A percentile compares a stretch with the other conserved stretches of the same genome.
phyloP scores from a whole-genome alignment of 73 alveolate genomes.

The Paramecium caudatum region DNA sequence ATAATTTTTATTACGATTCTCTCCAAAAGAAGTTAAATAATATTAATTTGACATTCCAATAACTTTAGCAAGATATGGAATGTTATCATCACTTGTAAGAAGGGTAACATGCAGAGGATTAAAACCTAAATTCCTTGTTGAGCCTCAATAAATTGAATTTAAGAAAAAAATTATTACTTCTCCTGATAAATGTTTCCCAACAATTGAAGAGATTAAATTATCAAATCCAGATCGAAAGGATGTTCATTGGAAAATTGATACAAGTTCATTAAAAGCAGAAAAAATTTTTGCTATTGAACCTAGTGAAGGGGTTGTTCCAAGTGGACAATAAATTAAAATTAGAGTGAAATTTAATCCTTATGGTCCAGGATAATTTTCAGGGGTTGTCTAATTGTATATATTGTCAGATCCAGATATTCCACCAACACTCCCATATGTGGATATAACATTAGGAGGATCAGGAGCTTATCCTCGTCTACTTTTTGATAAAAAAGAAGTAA shows the following conservation, averaged over 20 bases:
- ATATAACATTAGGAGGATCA: slow-evolving; percentile 95
- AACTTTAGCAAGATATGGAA: slow-evolving; percentile 66
- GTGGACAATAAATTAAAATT: slow-evolving; percentile 89
- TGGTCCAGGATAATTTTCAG: slow-evolving; percentile 93
- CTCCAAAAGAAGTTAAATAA: slow-evolving; percentile 73
- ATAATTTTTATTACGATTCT: slow-evolving; percentile 39
- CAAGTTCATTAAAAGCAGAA: slow-evolving; percentile 79
- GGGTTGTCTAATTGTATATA: slow-evolving; percentile 87
- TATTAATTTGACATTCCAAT: slow-evolving; percentile 64
- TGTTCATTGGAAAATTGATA: slow-evolving; percentile 87
- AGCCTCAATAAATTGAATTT: slow-evolving; percentile 87
- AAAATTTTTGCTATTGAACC: slow-evolving; percentile 92
- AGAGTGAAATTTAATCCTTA: slow-evolving; percentile 96
- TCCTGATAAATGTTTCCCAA: slow-evolving; percentile 90
- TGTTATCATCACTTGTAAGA: slow-evolving; percentile 64
- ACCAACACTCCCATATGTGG: slow-evolving; percentile 83
- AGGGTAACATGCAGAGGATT: slow-evolving; percentile 90
- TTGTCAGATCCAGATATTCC: slow-evolving; percentile 84
- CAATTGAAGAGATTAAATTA: slow-evolving; percentile 83
- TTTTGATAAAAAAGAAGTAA: slow-evolving; percentile 97
- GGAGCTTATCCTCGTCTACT: slow-evolving; percentile 97
- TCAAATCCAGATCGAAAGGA: slow-evolving; percentile 92
- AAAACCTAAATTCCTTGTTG: slow-evolving; percentile 92
- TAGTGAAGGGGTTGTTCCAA: slow-evolving; percentile 89
- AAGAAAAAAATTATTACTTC: slow-evolving; percentile 90